Percentiles rank a stretch among this genome's conserved stretches.
These are phyloP conservation scores for Paramyrothecium sp. DNA, from an alignment of 2,329 filamentous ascomycete genomes.

Conservation along the genomic window DNA sequence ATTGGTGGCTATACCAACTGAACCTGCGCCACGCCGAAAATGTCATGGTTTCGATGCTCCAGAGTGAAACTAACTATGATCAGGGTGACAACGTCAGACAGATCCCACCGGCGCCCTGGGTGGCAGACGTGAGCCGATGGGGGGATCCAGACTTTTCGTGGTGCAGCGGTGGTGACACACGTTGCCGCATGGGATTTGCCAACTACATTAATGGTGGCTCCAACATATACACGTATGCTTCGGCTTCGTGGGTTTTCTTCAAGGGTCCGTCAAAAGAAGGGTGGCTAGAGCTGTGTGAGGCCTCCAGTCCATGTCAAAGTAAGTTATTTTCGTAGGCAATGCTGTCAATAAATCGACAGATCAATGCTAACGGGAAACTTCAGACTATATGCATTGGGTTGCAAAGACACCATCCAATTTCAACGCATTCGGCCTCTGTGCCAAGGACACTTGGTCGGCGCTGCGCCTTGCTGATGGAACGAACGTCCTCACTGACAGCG, in stretches of 20 bases:
- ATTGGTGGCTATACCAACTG: conserved; percentile 51
- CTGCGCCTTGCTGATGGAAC: conserved; percentile 35
- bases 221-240: conserved; percentile 38
- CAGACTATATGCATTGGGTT: conserved; percentile 39
- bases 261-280: no score
- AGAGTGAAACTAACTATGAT: conserved; percentile 67
- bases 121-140: conserved; percentile 30
- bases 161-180: conserved; percentile 32
- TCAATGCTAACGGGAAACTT: not conserved
- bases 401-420: conserved; percentile 33
- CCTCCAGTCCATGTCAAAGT: conserved; percentile 30
- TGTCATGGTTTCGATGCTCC: conserved; percentile 59
- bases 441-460: conserved; percentile 33
- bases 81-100: conserved; percentile 32
- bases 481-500: conserved; percentile 23
- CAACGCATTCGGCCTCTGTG: conserved; percentile 39
- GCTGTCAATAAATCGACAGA: not conserved
- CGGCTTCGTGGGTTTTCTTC: conserved; percentile 44
- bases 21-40: conserved; percentile 44
- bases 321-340: conserved; percentile 10
- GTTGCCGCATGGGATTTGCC: conserved; percentile 41
- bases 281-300: conserved; percentile 29
- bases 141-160: conserved; percentile 41
- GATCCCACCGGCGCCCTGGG: conserved; percentile 36
- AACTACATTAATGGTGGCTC: conserved; percentile 40